These are phyloP conservation scores for Ricinus communis DNA, from an alignment of 345 rosid genomes.

Conservation along the genomic window DNA sequence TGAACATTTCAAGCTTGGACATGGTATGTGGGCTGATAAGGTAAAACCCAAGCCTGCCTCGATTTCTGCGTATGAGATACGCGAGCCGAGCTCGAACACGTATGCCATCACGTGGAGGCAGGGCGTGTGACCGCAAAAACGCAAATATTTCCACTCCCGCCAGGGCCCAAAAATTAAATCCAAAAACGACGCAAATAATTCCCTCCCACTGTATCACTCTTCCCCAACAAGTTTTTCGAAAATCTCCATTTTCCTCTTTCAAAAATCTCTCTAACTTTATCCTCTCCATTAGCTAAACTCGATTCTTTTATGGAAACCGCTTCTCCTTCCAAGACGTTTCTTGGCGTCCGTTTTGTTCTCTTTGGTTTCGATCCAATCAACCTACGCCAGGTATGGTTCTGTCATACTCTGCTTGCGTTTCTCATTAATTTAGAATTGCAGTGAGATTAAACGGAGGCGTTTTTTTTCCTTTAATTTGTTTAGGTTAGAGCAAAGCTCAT, in stretches of 20 bases:
- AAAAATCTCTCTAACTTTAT: not conserved
- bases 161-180: slow-evolving; percentile 28
- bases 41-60: not conserved
- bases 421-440: not conserved
- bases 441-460: not conserved
- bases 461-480: not conserved
- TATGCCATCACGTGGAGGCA: slow-evolving; percentile 27
- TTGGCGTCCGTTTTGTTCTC: slow-evolving; percentile 67
- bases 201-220: slow-evolving; percentile 12
- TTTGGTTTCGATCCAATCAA: slow-evolving; percentile 55
- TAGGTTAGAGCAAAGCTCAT: slow-evolving; percentile 73
- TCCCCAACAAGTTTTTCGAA: slow-evolving; percentile 35
- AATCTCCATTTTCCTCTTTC: slow-evolving; percentile 1
- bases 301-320: slow-evolving; percentile 37
- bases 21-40: too few species aligned
- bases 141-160: slow-evolving; percentile 34
- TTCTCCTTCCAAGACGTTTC: slow-evolving; percentile 45
- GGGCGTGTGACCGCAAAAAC: not conserved
- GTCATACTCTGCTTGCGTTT: not conserved
- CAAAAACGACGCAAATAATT: not conserved
- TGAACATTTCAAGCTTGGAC: too few species aligned
- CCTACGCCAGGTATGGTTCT: slow-evolving; percentile 34
- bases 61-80: not conserved
- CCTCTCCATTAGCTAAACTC: not conserved
- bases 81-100: not conserved